phyloP scores from a whole-genome alignment of 148 eudicot genomes.

The Talinum fruticosum region DNA sequence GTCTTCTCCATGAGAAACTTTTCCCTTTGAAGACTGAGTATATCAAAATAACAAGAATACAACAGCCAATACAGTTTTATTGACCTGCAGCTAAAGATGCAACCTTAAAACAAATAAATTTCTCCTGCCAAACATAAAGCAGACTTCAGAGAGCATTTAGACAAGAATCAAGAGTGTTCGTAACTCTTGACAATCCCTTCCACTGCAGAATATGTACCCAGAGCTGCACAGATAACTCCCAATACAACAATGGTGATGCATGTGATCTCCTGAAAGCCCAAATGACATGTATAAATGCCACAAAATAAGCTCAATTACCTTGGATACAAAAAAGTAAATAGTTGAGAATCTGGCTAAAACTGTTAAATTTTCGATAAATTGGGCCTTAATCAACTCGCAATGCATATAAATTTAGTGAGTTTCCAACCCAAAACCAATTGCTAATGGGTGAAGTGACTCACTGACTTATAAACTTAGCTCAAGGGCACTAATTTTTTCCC shows the following conservation, averaged over 20 bases:
- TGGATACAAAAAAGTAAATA: neutral
- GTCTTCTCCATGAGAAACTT: neutral
- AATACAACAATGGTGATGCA: conserved; percentile 40
- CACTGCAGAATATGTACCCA: conserved; percentile 66
- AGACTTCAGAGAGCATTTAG: neutral
- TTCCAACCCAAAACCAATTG: too few relatives aligned
- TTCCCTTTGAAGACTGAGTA: neutral
- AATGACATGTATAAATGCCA: neutral
- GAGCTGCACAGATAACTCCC: conserved; percentile 43
- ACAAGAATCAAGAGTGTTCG: neutral
- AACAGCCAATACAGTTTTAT: neutral
- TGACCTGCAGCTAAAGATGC: neutral
- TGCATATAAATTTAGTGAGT: too few relatives aligned
- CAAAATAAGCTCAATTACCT: neutral
- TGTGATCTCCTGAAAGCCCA: conserved; percentile 35
- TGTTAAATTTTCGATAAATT: too few relatives aligned
- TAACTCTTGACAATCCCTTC: conserved; percentile 31
- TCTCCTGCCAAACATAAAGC: neutral
- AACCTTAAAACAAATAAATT: neutral
- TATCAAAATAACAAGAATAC: neutral
- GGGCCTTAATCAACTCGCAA: too few relatives aligned
- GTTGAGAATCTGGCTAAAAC: too few relatives aligned
- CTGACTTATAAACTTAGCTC: too few relatives aligned
- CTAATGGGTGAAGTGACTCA: too few relatives aligned
- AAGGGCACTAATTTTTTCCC: too few relatives aligned